Conservation (phyloP, 441 rosid genomes). For the Pelargonium cotyledonis region DNA sequence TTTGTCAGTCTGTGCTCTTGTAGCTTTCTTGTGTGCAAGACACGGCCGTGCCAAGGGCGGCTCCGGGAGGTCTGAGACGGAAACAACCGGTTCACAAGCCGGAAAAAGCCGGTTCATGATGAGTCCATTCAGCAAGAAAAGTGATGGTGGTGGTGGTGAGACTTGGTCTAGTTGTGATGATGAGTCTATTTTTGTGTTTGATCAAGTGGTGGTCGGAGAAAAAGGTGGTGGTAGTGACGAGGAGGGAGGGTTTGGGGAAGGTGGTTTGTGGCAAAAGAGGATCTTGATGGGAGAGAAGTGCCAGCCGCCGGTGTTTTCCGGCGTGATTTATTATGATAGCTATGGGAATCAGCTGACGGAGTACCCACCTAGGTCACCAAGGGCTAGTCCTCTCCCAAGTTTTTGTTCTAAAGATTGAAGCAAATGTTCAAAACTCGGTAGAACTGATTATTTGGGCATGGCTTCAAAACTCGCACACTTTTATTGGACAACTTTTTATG, state of each 20-base stretch:
- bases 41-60: too few relatives aligned
- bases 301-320: conserved; percentile 28
- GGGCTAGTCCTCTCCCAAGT: conserved; percentile 23
- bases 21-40: neutral
- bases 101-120: conserved; percentile 14
- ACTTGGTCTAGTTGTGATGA: neutral
- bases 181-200: neutral
- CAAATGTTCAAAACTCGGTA: too few relatives aligned
- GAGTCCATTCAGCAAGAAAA: conserved; percentile 7
- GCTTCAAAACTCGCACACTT: too few relatives aligned
- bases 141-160: neutral
- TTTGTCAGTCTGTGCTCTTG: neutral
- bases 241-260: conserved; percentile 23
- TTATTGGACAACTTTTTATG: too few relatives aligned
- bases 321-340: conserved; percentile 28
- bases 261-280: conserved; percentile 33
- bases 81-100: neutral
- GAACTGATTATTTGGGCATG: too few relatives aligned
- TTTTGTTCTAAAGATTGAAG: conserved; percentile 2
- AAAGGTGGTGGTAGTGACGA: neutral
- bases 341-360: conserved; percentile 25
- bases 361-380: conserved; percentile 25
- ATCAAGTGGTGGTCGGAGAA: too few relatives aligned
- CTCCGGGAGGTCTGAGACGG: neutral
- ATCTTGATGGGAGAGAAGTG: conserved; percentile 35